Evolutionary conservation across 179 eudicot species (phyloP), one percentile per base, ranked within the genome.

Genomic region (Carnegiea gigantea): DNA sequence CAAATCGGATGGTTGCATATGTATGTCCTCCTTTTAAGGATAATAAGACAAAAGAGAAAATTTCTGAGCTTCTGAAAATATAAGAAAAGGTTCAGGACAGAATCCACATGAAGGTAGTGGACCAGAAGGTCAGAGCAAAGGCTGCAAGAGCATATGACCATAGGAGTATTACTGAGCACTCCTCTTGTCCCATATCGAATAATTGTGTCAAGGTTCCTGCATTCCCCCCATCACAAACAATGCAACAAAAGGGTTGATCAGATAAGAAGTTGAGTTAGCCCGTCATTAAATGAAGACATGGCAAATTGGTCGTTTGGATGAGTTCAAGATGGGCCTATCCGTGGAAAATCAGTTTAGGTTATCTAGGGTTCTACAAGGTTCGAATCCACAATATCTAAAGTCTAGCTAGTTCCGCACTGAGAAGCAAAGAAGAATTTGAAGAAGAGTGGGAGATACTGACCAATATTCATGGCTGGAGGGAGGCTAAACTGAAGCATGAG

Each of bases 391-490:
- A 51, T 2, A 51, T 51, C 57, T 1, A 51, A 51, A 51, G 57
- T 51, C 17, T 51, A 51, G 14, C 57, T 51, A 51, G 18, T 12
- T 51, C 7, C 20, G 14, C 14, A 51, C 57, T 13, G 4, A 51
- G 18, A 26, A 65, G 36, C 20, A 68, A 0, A 26, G 40, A 26
- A 26, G 6, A 68, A 30, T 23, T 5, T 26, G 17, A 26, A 65
- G 6, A 26, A 65, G 17, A 26, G 36, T 26, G 30, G 6, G 13
- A 68, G 33, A 9, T 17, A 81, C 84, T 81, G 23, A 92, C 95
- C 86, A 3, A 94, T 90, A 79, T 84, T 87, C 98, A 94, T 94
- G 72, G 97, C 97, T 46, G 97, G 98, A 33, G 98, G 98, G 36
- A 94, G 80, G 24, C 88, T 86, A 77, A 86, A 94, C 79, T 94